Evolutionary conservation across 2,329 filamentous ascomycete genomes (phyloP).

Genomic region (Aspergillus terreus): DNA sequence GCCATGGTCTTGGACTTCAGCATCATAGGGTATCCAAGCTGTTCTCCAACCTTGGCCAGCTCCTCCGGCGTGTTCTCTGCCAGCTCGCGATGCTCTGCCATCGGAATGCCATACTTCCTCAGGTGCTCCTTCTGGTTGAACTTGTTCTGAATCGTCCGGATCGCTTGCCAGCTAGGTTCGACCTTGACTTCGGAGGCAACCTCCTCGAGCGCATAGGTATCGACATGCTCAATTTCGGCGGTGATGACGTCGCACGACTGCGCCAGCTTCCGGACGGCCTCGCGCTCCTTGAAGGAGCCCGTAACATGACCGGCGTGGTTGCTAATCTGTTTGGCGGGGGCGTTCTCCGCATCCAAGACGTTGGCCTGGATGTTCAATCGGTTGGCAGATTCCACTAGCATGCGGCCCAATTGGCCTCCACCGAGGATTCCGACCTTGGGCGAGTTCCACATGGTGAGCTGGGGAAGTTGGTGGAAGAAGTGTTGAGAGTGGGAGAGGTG

Average conservation of each 20-base stretch:
- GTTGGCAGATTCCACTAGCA: constrained; percentile 87
- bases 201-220: constrained; percentile 85
- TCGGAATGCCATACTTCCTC: constrained; percentile 62
- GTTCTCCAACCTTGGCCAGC: constrained; percentile 59
- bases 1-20: constrained; percentile 86
- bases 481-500: constrained; percentile 6
- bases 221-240: constrained; percentile 92
- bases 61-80: constrained; percentile 57
- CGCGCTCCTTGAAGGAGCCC: constrained; percentile 82
- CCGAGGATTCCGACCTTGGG: constrained; percentile 52
- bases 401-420: constrained; percentile 78
- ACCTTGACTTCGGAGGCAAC: constrained; percentile 65
- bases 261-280: constrained; percentile 76
- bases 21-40: constrained; percentile 82
- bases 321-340: constrained; percentile 83
- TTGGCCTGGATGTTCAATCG: constrained; percentile 73
- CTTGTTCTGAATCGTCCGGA: constrained; percentile 91
- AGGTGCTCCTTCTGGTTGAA: constrained; percentile 84
- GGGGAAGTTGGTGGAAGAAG: neutral
- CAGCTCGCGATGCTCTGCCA: constrained; percentile 67
- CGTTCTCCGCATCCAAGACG: constrained; percentile 71
- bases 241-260: constrained; percentile 74
- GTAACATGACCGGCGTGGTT: constrained; percentile 69
- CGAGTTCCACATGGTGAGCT: constrained; percentile 35
- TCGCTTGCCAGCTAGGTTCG: constrained; percentile 80